Base-by-base conservation (phyloP, 2,329 filamentous ascomycete genomes). In the Chrysoporthe deuterocubensis region DNA sequence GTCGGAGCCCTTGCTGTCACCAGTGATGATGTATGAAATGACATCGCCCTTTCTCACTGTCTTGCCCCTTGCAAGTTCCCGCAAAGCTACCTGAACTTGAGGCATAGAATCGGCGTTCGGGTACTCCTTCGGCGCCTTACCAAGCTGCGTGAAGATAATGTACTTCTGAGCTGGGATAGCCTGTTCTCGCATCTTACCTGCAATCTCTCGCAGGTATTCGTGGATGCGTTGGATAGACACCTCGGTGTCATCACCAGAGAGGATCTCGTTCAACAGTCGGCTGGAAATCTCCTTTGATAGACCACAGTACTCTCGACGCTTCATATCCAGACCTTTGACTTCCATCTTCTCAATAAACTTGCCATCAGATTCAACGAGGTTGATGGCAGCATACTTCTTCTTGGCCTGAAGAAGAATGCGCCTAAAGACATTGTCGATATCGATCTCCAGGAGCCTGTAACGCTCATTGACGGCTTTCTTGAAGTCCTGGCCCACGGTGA, bases 371-470 rank as follows among this genome's bases (percentile, higher is more conserved):
- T 97, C 92, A 7, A 96, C 89, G 78, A 98, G 89, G 77, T 97
- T 98, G 79, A 99, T 92, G 52, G 96, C 96, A 9, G 96, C 96
- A 79, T 99, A 99, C 84, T 99, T 99, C 85, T 99, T 99, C 86
- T 99, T 99, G 42, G 96, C 95, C 76, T 98, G 96, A 16, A 99
- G 85, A 50, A 99, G 82, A 66, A 99, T 92, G 43, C 96, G 91
- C 58, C 95, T 89, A 85, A 99, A 99, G 70, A 98, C 87, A 75
- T 98, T 97, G 80, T 99, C 96, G 72, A 99, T 97, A 75, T 99
- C 96, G 71, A 99, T 99, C 78, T 99, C 96, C 16, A 99, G 85
- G 63, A 97, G 86, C 75, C 86, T 92, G 79, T 99, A 99, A 70
- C 91, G 90, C 73, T 97, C 93, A 76, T 99, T 99, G 80, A 99